These are phyloP conservation scores for Tuber melanosporum DNA, from an alignment of 495 filamentous ascomycete genomes.

Conservation along the genomic window DNA sequence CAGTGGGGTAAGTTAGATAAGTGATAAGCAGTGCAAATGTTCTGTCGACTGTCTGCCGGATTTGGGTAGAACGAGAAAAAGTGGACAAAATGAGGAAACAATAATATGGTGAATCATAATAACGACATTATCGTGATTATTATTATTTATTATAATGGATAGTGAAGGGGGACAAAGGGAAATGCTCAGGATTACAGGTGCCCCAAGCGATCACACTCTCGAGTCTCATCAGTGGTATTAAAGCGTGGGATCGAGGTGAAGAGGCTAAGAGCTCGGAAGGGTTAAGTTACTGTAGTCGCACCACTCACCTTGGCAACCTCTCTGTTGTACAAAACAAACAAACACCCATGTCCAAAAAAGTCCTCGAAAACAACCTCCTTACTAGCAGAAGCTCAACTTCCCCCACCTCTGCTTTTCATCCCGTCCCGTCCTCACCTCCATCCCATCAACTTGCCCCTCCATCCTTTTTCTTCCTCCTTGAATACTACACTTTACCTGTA, in stretches of 20 bases:
- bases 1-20: no score
- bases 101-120: no score
- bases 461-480: not conserved
- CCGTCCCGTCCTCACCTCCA: not conserved
- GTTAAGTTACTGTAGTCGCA: not conserved
- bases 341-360: not conserved
- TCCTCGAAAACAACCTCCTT: not conserved
- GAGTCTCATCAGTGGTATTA: no score
- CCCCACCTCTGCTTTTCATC: not conserved
- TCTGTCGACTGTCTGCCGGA: not conserved
- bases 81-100: not conserved
- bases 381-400: not conserved
- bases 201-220: not conserved
- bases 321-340: not conserved
- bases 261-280: not conserved
- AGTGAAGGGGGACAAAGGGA: not conserved
- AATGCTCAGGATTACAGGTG: not conserved
- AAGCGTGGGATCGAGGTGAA: not conserved
- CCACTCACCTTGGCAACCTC: constrained; percentile 3
- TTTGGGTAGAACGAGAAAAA: not conserved
- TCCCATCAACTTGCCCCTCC: not conserved
- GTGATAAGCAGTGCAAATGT: not conserved
- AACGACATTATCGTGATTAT: no score
- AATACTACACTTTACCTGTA: not conserved
- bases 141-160: not conserved